Conservation (phyloP, 768 basidiomycete species). For the Calvatia gigantea region DNA sequence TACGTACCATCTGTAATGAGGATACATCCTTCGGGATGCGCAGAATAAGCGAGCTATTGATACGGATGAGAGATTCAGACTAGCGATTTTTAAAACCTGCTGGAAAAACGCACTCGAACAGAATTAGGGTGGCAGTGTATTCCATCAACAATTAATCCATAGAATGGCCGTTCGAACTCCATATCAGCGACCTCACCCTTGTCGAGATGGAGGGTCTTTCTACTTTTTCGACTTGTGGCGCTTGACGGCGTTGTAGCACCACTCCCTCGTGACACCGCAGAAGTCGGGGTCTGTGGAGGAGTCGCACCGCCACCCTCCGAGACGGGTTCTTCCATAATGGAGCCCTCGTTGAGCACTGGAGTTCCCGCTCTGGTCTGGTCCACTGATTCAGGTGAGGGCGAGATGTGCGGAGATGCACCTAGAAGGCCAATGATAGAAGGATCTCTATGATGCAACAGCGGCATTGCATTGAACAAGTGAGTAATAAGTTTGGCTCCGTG, state of each 20-base stretch:
- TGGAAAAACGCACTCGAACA: conserved; percentile 57
- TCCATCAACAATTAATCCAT: conserved; percentile 88
- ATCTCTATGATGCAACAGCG: conserved; percentile 84
- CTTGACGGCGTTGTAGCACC: conserved; percentile 19
- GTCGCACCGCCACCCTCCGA: neutral
- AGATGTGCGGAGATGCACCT: conserved; percentile 68
- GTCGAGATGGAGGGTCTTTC: conserved; percentile 37
- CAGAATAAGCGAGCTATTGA: conserved; percentile 72
- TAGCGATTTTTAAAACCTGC: neutral
- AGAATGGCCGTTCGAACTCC: conserved; percentile 69
- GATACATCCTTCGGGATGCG: conserved; percentile 82
- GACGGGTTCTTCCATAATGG: neutral
- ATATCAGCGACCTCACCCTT: conserved; percentile 51
- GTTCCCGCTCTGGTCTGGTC: neutral
- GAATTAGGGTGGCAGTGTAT: conserved; percentile 91
- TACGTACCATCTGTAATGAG: conserved; percentile 84
- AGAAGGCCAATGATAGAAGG: conserved; percentile 89
- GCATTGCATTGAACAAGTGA: conserved; percentile 93
- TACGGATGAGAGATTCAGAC: conserved; percentile 1
- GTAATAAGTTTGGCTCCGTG: conserved; percentile 84
- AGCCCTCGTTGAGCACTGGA: neutral
- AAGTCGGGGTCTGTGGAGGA: neutral
- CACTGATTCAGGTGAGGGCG: conserved; percentile 21
- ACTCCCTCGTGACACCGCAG: conserved; percentile 14
- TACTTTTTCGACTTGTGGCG: conserved; percentile 18